Percentiles rank a stretch among this genome's conserved stretches.
Evolutionary conservation across 768 basidiomycete genomes (phyloP).

Genomic region (Terana coerulea): DNA sequence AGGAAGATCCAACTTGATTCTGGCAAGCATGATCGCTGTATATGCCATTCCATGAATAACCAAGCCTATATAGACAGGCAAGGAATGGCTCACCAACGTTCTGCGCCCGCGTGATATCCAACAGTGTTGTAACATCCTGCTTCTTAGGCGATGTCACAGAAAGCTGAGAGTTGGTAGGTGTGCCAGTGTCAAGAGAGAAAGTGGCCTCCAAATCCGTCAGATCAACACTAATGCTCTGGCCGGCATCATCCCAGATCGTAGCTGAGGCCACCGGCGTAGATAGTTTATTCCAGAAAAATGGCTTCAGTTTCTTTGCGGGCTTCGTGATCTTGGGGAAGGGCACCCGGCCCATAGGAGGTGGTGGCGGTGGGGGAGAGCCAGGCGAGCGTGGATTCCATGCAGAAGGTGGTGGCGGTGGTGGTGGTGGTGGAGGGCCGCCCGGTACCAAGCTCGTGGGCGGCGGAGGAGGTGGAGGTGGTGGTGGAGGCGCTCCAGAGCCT

Average conservation of each 20-base stretch:
- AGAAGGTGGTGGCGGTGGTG: slow-evolving; percentile 35
- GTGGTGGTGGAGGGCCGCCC: not conserved
- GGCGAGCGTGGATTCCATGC: slow-evolving; percentile 29
- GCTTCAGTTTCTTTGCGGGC: slow-evolving; percentile 63
- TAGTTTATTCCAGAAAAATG: slow-evolving; percentile 92
- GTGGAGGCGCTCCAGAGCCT: slow-evolving; percentile 19
- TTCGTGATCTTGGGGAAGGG: slow-evolving; percentile 29
- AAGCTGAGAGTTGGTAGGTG: slow-evolving; percentile 40
- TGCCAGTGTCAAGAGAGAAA: slow-evolving; percentile 55
- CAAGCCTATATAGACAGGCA: not conserved
- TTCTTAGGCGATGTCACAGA: slow-evolving; percentile 41
- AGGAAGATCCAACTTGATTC: slow-evolving; percentile 60
- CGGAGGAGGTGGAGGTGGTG: slow-evolving; percentile 18
- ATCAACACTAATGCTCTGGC: slow-evolving; percentile 41
- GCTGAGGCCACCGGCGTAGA: slow-evolving; percentile 34
- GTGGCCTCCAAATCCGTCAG: slow-evolving; percentile 71
- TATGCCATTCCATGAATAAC: slow-evolving; percentile 1
- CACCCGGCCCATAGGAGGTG: slow-evolving; percentile 23
- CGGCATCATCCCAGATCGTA: slow-evolving; percentile 71
- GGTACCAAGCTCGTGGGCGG: not conserved
- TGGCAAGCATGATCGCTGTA: slow-evolving; percentile 79
- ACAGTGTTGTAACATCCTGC: slow-evolving; percentile 61
- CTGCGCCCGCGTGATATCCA: slow-evolving; percentile 81
- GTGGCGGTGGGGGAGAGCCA: slow-evolving; percentile 32
- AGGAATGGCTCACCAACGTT: slow-evolving; percentile 67